A percentile compares a stretch with the other conserved stretches of the same genome.
Evolutionary conservation across 1,139 yeast genomes (phyloP).

Genomic region (Lodderomyces beijingensis): DNA sequence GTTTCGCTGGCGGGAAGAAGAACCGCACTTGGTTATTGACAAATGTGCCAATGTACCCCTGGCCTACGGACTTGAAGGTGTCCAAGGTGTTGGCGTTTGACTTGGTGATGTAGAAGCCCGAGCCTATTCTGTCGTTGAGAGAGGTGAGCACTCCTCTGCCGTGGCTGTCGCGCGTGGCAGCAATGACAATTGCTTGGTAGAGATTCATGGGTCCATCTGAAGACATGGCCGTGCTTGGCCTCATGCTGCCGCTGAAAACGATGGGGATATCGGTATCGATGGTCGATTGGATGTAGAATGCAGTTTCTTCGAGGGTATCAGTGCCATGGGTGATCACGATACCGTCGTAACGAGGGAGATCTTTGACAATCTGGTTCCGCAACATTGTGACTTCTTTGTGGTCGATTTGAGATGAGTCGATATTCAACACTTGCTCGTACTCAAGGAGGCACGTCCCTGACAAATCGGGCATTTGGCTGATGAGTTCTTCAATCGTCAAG

Average conservation of each 20-base stretch:
- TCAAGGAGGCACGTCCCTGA: constrained; percentile 54
- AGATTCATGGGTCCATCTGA: constrained; percentile 73
- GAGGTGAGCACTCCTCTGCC: constrained; percentile 63
- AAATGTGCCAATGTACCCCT: constrained; percentile 67
- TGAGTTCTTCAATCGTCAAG: constrained; percentile 58
- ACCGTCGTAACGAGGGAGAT: constrained; percentile 47
- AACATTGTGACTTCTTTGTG: constrained; percentile 32
- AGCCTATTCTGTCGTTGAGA: constrained; percentile 61
- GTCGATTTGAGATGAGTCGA: constrained; percentile 62
- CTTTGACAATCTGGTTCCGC: constrained; percentile 39
- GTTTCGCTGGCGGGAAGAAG: constrained; percentile 60
- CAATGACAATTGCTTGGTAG: constrained; percentile 65
- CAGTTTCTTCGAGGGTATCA: constrained; percentile 68
- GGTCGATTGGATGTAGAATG: constrained; percentile 61
- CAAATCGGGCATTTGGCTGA: constrained; percentile 57
- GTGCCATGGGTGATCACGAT: constrained; percentile 70
- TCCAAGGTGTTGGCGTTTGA: constrained; percentile 67
- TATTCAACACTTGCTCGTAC: constrained; percentile 61
- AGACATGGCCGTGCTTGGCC: constrained; percentile 66
- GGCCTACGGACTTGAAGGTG: constrained; percentile 64
- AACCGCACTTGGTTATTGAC: constrained; percentile 63
- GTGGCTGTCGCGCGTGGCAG: constrained; percentile 45
- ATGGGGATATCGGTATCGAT: constrained; percentile 55
- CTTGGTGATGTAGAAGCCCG: constrained; percentile 67
- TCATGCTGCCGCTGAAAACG: constrained; percentile 68